Evolutionary conservation across 23 red algal genomes (phyloP), one percentile per base, ranked within the genome.

Genomic region (Gracilariopsis chorda): DNA sequence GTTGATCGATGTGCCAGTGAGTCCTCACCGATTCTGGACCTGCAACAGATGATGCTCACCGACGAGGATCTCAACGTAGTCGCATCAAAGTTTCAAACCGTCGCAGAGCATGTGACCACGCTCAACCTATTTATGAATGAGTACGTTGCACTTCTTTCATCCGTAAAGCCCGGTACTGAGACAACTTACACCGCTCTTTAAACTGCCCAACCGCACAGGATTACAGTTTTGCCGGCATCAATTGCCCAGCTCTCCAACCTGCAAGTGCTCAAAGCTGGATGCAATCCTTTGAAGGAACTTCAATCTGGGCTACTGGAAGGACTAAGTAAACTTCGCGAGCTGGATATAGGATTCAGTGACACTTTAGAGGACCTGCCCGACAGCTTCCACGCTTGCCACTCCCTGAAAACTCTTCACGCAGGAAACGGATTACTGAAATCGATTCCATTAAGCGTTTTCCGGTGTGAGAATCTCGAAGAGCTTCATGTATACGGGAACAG

Each of bases 341-440:
- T 95, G 29, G 93, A 95, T 64, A 61, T 95, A 48, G 93, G 93
- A 21, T 95, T 78, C 63, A 83, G 84, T 45, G 88, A 95, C n/a
- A 55, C 69, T 30, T 63, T 95, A 7, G 41, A 42, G 39, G 30
- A 81, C n/a, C 59, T 95, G 4, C 93, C 93, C 4, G 85, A 82
- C 47, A 51, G 56, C 30, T 83, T 95, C 70, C 61, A 57, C 51
- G 72, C 39, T 10, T 53, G 55, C 17, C 78, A 48, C 12, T 49
- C 67, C 1, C 83, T 95, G 48, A 21, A 42, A 36, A 36, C 81
- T 48, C 61, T 95, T 5, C 68, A 69, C 6, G 82, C 84, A 21
- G 87, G 93, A 51, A 91, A 95, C 39, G 80, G 93, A 40, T 51
- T 59, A 1, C 40, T 95, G 19, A 41, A 27, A 37, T 68, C 93